Evolutionary conservation across 2,329 filamentous ascomycete species (phyloP), one percentile per base, ranked within the genome.

Genomic region (Fusarium oligoseptatum): DNA sequence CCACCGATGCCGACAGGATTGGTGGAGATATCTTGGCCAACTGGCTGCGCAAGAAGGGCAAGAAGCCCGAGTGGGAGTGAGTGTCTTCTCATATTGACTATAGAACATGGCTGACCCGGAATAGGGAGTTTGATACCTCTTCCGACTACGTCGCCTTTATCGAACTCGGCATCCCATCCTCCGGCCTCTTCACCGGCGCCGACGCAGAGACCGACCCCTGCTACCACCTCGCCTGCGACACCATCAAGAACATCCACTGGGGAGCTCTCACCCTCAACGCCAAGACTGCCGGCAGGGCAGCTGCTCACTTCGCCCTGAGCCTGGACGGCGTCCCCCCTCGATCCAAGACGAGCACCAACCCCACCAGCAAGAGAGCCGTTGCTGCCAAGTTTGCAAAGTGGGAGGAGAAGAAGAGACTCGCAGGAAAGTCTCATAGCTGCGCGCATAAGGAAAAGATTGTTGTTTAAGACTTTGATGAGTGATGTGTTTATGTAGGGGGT

Each of bases 271-370:
- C 80, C 0, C 73, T 81, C 60, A 86, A 83, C 71, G 71, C 83
- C 57, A 84, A 82, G 77, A 80, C 84, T 4, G 90, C 90, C 58
- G 90, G 87, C 2, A 82, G 85, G 67, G 85, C 85, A 3, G 85
- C 88, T 32, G 89, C 88, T 15, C 73, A 80, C 34, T 80, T 85
- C 22, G 83, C 83, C 7, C 75, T 82, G 20, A 83, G 80, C 58
- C 72, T 84, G 5, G 77, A 83, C 1, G 82, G 78, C 2, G 77
- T 84, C 6, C 83, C 83, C 1, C 52, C 65, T 6, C 78, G 83
- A n/a, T 74, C 78, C 22, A 81, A 76, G 72, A 81, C 78, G 4
- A 80, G 70, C 6, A 36, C 74, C 9, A 80, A 81, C 61, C 79
- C 78, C 0, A 78, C 68, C 60, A 76, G 78, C 67, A 76, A 66